Conservation (phyloP, 2,329 filamentous ascomycete species). For the Pseudocercospora macadamiae region DNA sequence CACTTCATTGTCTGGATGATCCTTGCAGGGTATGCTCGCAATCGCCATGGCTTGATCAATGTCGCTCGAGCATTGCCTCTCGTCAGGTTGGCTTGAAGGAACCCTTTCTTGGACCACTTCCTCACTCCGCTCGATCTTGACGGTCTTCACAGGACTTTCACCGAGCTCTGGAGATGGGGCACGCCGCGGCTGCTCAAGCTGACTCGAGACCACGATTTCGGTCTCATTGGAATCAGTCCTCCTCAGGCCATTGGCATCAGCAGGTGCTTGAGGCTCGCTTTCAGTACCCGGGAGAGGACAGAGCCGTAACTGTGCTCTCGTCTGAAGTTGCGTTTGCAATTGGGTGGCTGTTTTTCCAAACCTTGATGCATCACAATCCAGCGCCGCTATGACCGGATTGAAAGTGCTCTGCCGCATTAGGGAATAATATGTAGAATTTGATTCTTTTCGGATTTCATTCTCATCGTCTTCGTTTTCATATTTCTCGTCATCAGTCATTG, state of each 20-base stretch:
- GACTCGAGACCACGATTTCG: not conserved
- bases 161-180: not conserved
- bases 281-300: too few relatives aligned
- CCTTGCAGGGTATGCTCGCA: not conserved
- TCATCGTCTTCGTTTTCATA: conserved; percentile 12
- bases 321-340: conserved; percentile 10
- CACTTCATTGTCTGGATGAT: not conserved
- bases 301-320: not conserved
- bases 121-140: not conserved
- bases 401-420: conserved; percentile 24
- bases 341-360: conserved; percentile 22
- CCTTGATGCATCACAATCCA: conserved; percentile 25
- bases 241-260: not conserved
- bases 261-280: not conserved
- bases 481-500: conserved; percentile 1
- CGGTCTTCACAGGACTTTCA: not conserved
- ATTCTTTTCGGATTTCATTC: conserved; percentile 2
- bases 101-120: not conserved
- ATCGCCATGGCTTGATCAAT: too few relatives aligned
- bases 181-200: not conserved
- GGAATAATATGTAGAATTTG: conserved; percentile 2
- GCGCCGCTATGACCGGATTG: conserved; percentile 25
- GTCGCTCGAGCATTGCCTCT: not conserved
- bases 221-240: not conserved
- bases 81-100: conserved; percentile 15